Conservation (phyloP, 108 stramenopile species). For the Bacterosira constricta region DNA sequence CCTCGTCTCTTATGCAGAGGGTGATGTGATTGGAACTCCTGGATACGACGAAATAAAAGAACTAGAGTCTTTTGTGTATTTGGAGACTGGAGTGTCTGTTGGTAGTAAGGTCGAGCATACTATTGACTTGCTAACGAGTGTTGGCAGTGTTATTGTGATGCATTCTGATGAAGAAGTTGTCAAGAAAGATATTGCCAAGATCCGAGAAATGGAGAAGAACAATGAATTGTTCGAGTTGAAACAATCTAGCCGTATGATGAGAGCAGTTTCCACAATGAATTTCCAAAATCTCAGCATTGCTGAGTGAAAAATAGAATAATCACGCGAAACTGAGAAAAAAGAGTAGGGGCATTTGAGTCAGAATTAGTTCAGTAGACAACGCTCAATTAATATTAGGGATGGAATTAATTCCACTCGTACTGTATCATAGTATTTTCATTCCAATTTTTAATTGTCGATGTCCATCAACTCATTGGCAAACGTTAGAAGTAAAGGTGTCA, state of each 20-base stretch:
- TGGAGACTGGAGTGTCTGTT: conserved; percentile 74
- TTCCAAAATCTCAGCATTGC: too few relatives aligned
- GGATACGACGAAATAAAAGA: conserved; percentile 80
- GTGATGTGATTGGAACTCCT: conserved; percentile 68
- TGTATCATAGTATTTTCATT: too few relatives aligned
- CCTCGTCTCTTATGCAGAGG: conserved; percentile 71
- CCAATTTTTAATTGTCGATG: too few relatives aligned
- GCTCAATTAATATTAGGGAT: too few relatives aligned
- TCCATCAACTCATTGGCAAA: too few relatives aligned
- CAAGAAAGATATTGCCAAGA: conserved; percentile 62
- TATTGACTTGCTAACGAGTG: conserved; percentile 77
- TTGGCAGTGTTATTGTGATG: conserved; percentile 83
- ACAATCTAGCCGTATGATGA: neutral
- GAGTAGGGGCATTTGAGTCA: too few relatives aligned
- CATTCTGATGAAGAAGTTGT: conserved; percentile 67
- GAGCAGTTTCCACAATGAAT: too few relatives aligned
- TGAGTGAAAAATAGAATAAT: too few relatives aligned
- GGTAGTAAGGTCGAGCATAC: conserved; percentile 80
- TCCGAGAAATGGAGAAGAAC: conserved; percentile 75
- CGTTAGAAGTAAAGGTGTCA: too few relatives aligned
- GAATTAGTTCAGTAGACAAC: too few relatives aligned
- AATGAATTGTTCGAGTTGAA: conserved; percentile 64
- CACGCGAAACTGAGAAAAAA: too few relatives aligned
- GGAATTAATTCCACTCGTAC: too few relatives aligned
- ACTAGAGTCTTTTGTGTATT: conserved; percentile 72